Evolutionary conservation across 2,329 filamentous ascomycete species (phyloP).

Genomic region (Sclerotinia trifoliorum): DNA sequence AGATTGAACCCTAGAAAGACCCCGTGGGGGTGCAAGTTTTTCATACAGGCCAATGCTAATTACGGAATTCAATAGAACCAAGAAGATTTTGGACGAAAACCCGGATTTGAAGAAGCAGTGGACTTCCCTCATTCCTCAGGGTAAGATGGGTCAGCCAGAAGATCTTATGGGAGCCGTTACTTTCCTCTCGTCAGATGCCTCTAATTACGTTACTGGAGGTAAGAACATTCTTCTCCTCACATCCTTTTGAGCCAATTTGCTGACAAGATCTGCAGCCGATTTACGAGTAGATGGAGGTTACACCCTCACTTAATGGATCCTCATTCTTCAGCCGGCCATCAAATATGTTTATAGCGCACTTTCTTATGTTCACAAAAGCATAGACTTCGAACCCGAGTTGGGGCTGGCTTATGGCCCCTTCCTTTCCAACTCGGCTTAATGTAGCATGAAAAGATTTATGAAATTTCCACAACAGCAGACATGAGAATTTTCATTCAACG

Average conservation of each 20-base stretch:
- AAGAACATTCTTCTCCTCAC: constrained; percentile 12
- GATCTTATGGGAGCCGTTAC: constrained; percentile 93
- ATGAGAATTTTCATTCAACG: background rate
- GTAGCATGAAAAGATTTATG: constrained; percentile 10
- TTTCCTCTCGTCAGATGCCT: constrained; percentile 58
- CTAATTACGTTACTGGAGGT: constrained; percentile 57
- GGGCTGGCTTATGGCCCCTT: background rate
- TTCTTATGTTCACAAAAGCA: constrained; percentile 7
- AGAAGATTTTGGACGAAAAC: constrained; percentile 93
- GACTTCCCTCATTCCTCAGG: constrained; percentile 87
- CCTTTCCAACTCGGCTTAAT: constrained; percentile 12
- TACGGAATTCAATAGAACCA: constrained; percentile 58
- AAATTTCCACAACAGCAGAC: constrained; percentile 1
- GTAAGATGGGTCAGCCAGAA: constrained; percentile 88
- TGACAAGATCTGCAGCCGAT: constrained; percentile 18
- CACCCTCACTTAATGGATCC: constrained; percentile 24
- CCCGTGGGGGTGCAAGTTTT: constrained; percentile 11
- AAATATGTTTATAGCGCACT: constrained; percentile 1
- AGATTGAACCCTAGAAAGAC: constrained; percentile 42
- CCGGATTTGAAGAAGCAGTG: constrained; percentile 86
- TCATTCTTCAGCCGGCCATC: background rate
- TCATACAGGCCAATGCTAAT: constrained; percentile 17
- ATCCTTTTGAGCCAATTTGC: background rate
- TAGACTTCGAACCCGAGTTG: constrained; percentile 7
- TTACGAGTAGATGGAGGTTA: constrained; percentile 28